A percentile compares a stretch with the other conserved stretches of the same genome.
These are phyloP conservation scores for Neurospora discreta DNA, from an alignment of 495 filamentous ascomycete genomes.

Conservation along the genomic window DNA sequence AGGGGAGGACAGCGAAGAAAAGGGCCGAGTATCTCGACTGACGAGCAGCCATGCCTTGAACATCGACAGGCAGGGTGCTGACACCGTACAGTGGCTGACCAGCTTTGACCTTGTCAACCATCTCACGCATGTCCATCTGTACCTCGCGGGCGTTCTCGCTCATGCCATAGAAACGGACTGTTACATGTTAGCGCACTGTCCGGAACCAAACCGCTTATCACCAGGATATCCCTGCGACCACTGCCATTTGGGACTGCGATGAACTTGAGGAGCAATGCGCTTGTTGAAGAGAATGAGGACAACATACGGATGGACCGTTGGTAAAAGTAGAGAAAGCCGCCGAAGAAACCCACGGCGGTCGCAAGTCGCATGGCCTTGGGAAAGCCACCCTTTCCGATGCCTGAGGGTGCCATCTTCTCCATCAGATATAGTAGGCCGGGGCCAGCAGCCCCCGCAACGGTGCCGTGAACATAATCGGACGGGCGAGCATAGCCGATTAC, in stretches of 20 bases:
- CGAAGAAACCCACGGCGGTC: slow-evolving; percentile 55
- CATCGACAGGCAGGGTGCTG: slow-evolving; percentile 63
- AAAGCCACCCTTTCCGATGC: slow-evolving; percentile 69
- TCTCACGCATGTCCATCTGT: slow-evolving; percentile 95
- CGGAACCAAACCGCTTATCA: neutral
- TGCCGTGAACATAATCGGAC: slow-evolving; percentile 67
- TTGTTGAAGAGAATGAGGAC: neutral
- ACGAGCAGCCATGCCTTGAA: slow-evolving; percentile 86
- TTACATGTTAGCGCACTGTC: slow-evolving; percentile 4
- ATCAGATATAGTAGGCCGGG: slow-evolving; percentile 63
- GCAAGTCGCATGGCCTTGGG: slow-evolving; percentile 70
- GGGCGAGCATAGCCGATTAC: slow-evolving; percentile 77
- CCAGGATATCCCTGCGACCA: neutral
- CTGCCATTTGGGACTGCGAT: neutral
- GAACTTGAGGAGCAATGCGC: neutral
- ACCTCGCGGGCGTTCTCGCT: slow-evolving; percentile 83
- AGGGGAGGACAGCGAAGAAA: slow-evolving; percentile 74
- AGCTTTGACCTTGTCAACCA: slow-evolving; percentile 88
- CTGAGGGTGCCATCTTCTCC: slow-evolving; percentile 75
- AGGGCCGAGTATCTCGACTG: slow-evolving; percentile 85
- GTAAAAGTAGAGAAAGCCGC: slow-evolving; percentile 73
- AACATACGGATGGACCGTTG: slow-evolving; percentile 50
- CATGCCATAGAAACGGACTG: slow-evolving; percentile 89
- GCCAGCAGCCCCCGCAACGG: slow-evolving; percentile 50
- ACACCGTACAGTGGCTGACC: slow-evolving; percentile 86